Evolutionary conservation across 2,329 filamentous ascomycete species (phyloP).

Genomic region (Aspergillus costaricaensis): DNA sequence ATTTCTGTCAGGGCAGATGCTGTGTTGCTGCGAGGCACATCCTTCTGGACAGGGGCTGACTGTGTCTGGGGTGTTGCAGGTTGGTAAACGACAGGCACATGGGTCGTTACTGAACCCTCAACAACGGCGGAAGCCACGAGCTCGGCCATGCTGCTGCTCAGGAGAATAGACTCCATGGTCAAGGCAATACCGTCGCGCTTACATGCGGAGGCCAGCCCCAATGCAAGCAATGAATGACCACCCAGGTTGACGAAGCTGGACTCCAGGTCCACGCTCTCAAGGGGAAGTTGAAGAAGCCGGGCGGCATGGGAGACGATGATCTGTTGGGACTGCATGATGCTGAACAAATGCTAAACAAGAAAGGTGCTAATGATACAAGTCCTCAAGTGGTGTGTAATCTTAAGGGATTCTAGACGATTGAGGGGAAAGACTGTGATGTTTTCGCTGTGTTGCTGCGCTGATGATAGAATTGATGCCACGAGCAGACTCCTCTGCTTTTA

Average conservation of each 20-base stretch:
- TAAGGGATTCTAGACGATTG: too few relatives aligned
- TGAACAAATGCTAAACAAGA: not conserved
- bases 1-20: conserved; percentile 5
- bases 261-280: not conserved
- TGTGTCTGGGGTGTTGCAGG: not conserved
- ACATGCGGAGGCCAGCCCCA: conserved; percentile 3
- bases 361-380: not conserved
- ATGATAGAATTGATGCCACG: too few relatives aligned
- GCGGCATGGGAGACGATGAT: not conserved
- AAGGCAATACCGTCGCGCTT: not conserved
- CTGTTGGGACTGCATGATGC: not conserved
- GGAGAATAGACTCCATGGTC: not conserved
- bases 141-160: not conserved
- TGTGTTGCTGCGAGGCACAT: not conserved
- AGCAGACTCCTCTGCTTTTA: too few relatives aligned
- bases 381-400: not conserved
- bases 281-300: not conserved
- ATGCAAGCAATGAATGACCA: not conserved
- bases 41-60: too few relatives aligned
- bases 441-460: too few relatives aligned
- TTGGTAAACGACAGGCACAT: not conserved
- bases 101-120: not conserved
- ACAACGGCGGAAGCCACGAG: not conserved
- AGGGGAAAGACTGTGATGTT: too few relatives aligned
- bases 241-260: conserved; percentile 1